phyloP scores from a whole-genome alignment of 2,329 filamentous ascomycete species.

The Fusarium abutilonis region DNA sequence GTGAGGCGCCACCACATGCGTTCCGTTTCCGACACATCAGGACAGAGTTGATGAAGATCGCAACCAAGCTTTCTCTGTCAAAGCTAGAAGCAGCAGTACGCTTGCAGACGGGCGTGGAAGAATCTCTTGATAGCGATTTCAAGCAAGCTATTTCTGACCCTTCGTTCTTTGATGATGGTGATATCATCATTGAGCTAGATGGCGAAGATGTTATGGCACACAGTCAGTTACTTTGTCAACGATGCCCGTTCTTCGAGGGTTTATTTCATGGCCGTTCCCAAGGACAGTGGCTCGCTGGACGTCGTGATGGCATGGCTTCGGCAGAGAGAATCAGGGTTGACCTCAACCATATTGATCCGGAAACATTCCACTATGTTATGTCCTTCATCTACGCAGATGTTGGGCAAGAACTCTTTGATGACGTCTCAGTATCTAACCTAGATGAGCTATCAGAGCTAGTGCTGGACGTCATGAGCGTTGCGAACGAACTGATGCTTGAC shows the following conservation, averaged over 20 bases:
- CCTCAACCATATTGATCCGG: constrained; percentile 78
- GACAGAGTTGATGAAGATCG: constrained; percentile 87
- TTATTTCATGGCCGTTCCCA: constrained; percentile 88
- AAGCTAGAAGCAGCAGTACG: constrained; percentile 81
- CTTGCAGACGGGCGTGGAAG: constrained; percentile 73
- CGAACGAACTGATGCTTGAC: constrained; percentile 96
- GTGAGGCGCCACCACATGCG: constrained; percentile 70
- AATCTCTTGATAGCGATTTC: constrained; percentile 75
- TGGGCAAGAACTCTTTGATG: constrained; percentile 82
- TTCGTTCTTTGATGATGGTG: constrained; percentile 79
- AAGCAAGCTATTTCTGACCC: constrained; percentile 73
- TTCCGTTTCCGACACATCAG: constrained; percentile 82
- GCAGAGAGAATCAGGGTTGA: constrained; percentile 73
- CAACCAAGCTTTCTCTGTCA: constrained; percentile 73
- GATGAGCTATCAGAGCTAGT: constrained; percentile 91
- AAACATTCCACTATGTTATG: constrained; percentile 81
- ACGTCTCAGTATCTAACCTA: constrained; percentile 73
- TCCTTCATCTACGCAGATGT: constrained; percentile 85
- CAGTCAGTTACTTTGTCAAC: constrained; percentile 79
- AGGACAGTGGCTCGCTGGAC: constrained; percentile 82
- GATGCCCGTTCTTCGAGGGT: constrained; percentile 92
- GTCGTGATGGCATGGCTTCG: constrained; percentile 59
- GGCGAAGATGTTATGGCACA: constrained; percentile 78
- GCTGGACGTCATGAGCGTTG: constrained; percentile 87
- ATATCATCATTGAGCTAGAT: constrained; percentile 81